These are phyloP conservation scores for Anisodus acutangulus DNA, from an alignment of 257 asterid genomes.

Conservation along the genomic window DNA sequence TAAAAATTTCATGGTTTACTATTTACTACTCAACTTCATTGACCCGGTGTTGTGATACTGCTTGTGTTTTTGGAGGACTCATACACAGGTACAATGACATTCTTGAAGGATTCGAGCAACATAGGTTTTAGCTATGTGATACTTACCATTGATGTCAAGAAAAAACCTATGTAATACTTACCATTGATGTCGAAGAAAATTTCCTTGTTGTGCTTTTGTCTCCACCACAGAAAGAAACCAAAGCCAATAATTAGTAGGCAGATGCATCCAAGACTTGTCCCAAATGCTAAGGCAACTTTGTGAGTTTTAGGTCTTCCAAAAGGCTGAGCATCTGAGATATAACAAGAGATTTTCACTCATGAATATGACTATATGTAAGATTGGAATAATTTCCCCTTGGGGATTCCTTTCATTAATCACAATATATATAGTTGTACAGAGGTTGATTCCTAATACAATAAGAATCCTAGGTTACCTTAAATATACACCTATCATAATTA, in stretches of 20 bases:
- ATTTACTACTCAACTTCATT: neutral
- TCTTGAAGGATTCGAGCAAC: neutral
- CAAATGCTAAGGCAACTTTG: slow-evolving; percentile 76
- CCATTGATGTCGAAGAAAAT: slow-evolving; percentile 76
- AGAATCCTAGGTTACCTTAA: too few relatives aligned
- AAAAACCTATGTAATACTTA: slow-evolving; percentile 34
- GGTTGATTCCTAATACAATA: too few relatives aligned
- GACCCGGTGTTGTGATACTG: neutral
- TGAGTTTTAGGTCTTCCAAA: slow-evolving; percentile 49
- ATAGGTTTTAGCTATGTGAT: neutral
- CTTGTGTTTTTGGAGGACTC: neutral
- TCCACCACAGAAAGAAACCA: slow-evolving; percentile 83
- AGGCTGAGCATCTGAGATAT: slow-evolving; percentile 47
- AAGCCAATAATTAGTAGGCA: slow-evolving; percentile 74
- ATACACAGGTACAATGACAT: neutral
- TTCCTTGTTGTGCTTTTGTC: slow-evolving; percentile 75
- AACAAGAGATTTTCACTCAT: neutral
- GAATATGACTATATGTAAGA: neutral
- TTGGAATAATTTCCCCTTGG: too few relatives aligned
- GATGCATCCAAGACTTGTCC: slow-evolving; percentile 86
- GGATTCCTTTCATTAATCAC: too few relatives aligned
- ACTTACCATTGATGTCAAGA: too few relatives aligned
- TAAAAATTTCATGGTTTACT: neutral
- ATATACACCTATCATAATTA: too few relatives aligned
- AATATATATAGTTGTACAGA: too few relatives aligned